These are phyloP conservation scores for Rosa hybrid DNA, from an alignment of 331 rosid species.

Conservation along the genomic window DNA sequence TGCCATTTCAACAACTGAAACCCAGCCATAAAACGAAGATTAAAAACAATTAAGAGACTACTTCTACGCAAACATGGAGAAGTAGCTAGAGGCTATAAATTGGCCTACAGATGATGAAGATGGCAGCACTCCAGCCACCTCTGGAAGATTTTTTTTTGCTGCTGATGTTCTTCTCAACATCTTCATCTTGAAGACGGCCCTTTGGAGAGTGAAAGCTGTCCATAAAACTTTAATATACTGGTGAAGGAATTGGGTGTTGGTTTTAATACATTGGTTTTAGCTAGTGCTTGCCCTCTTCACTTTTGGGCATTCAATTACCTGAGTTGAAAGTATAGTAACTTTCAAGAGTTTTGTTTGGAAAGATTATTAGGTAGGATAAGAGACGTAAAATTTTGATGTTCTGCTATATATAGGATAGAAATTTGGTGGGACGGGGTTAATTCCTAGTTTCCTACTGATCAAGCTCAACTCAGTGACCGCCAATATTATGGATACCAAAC, in stretches of 20 bases:
- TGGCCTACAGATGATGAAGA: constrained; percentile 35
- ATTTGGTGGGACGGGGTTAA: not conserved
- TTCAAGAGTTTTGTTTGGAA: not conserved
- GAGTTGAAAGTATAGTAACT: not conserved
- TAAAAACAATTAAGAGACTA: not conserved
- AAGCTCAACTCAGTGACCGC: not conserved
- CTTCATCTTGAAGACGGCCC: not conserved
- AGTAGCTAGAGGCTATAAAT: not conserved
- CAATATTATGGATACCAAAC: not conserved
- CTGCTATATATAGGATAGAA: not conserved
- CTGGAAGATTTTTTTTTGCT: not conserved
- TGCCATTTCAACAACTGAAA: constrained; percentile 59
- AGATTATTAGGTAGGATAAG: not conserved
- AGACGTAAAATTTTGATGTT: not conserved
- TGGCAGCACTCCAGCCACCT: constrained; percentile 70
- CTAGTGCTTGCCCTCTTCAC: not conserved
- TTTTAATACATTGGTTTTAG: not conserved
- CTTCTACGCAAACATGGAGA: not conserved
- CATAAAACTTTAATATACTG: not conserved
- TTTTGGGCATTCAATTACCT: not conserved
- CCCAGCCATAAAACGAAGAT: not conserved
- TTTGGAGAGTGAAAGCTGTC: not conserved
- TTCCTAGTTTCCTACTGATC: not conserved
- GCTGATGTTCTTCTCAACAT: constrained; percentile 6
- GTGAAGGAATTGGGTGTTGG: not conserved